Evolutionary conservation across 1,284 basidiomycete genomes (phyloP).

Genomic region (Cryptococcus sp.): DNA sequence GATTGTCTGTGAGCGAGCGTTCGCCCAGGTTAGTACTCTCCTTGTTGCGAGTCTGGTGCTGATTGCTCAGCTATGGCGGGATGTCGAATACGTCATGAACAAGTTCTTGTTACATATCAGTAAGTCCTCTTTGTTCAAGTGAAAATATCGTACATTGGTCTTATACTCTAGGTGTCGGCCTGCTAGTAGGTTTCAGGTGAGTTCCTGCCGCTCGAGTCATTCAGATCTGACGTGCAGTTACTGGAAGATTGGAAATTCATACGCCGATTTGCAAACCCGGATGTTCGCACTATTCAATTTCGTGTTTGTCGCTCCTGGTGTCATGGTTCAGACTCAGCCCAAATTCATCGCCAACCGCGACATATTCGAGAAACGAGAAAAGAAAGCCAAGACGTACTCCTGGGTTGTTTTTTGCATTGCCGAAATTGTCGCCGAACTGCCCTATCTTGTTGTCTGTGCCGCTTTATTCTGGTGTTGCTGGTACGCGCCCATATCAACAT

Average conservation of each 20-base stretch:
- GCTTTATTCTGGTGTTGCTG: conserved; percentile 3
- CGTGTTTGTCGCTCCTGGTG: conserved; percentile 11
- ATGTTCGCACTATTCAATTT: conserved; percentile 19
- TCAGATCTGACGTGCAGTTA: neutral
- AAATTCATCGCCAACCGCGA: conserved; percentile 18
- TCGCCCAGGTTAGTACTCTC: neutral
- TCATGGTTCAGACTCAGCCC: conserved; percentile 2
- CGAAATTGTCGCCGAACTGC: conserved; percentile 18
- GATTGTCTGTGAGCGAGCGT: conserved; percentile 10
- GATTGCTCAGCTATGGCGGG: conserved; percentile 11
- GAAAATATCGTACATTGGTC: neutral
- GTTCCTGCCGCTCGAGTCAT: neutral
- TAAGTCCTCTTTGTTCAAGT: neutral
- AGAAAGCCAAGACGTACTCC: conserved; percentile 21
- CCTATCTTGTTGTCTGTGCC: conserved; percentile 15
- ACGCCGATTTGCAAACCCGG: conserved; percentile 2
- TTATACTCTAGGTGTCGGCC: neutral
- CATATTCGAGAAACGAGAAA: conserved; percentile 26
- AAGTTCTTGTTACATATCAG: conserved; percentile 22
- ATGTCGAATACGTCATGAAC: conserved; percentile 18
- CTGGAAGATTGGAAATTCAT: conserved; percentile 4
- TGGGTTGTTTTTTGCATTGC: conserved; percentile 13
- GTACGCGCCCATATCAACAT: conserved; percentile 41
- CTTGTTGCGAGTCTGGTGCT: neutral
- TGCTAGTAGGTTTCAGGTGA: conserved; percentile 27